These are phyloP conservation scores for Cercophora samala DNA, from an alignment of 495 filamentous ascomycete species.

Conservation along the genomic window DNA sequence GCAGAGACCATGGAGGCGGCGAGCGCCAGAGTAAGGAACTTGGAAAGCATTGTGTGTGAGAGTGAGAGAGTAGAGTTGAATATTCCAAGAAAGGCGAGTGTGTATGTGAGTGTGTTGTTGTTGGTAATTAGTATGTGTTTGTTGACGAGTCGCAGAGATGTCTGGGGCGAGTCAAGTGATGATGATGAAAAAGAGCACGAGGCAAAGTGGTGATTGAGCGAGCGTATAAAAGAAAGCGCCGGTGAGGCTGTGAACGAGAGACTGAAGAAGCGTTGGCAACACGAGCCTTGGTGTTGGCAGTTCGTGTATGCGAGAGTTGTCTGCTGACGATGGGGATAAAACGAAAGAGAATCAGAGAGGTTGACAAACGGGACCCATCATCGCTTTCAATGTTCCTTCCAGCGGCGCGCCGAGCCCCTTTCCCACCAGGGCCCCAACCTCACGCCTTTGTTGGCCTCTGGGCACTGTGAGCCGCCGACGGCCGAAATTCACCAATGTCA, in stretches of 20 bases:
- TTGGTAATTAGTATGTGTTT: neutral
- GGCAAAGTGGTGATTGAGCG: conserved; percentile 11
- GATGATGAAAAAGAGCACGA: neutral
- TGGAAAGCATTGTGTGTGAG: conserved; percentile 38
- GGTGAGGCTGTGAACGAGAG: conserved; percentile 18
- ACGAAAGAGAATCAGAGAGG: conserved; percentile 2
- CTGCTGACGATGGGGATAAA: conserved; percentile 11
- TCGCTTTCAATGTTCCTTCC: conserved; percentile 16
- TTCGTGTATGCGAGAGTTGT: conserved; percentile 6
- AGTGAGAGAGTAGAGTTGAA: neutral
- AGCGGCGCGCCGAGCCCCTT: conserved; percentile 12
- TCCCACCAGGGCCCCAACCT: neutral
- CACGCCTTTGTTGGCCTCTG: conserved; percentile 16
- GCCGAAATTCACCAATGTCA: conserved; percentile 16
- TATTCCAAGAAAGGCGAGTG: conserved; percentile 4
- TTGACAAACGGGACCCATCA: conserved; percentile 11
- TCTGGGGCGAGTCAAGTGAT: neutral
- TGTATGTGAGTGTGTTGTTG: neutral
- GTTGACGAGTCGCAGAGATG: neutral
- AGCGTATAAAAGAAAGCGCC: conserved; percentile 12
- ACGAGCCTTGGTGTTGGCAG: conserved; percentile 13
- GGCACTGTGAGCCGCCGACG: conserved; percentile 6
- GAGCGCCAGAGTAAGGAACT: conserved; percentile 42
- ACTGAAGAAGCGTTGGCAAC: conserved; percentile 19
- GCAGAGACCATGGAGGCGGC: conserved; percentile 52